These are phyloP conservation scores for Lactarius pseudohatsudake DNA, from an alignment of 768 basidiomycete species.

Conservation along the genomic window DNA sequence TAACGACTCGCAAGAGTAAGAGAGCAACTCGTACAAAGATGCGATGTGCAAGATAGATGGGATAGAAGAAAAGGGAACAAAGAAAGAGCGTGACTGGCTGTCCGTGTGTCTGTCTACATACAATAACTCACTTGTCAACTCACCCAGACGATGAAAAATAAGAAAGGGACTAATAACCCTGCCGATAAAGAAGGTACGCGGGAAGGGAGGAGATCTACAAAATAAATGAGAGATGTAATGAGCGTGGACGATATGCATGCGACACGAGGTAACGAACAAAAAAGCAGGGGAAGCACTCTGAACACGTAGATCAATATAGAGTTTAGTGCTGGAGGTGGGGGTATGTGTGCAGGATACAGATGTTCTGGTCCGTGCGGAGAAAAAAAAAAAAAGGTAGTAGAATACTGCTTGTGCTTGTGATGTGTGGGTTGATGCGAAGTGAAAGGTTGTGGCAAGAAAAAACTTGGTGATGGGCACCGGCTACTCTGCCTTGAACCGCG, in stretches of 20 bases:
- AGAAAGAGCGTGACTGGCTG: background rate
- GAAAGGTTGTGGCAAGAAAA: background rate
- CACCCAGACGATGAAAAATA: background rate
- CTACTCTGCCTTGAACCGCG: slow-evolving; percentile 48
- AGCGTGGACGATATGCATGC: slow-evolving; percentile 9
- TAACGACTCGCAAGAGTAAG: background rate
- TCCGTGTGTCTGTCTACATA: slow-evolving; percentile 8
- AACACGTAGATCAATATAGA: slow-evolving; percentile 15
- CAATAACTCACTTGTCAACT: background rate
- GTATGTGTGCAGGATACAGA: slow-evolving; percentile 18
- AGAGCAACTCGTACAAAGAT: slow-evolving; percentile 8
- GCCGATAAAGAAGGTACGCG: background rate
- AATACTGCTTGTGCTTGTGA: slow-evolving; percentile 6
- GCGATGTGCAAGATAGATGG: background rate
- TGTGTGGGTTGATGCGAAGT: slow-evolving; percentile 11
- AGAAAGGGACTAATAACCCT: background rate
- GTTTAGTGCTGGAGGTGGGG: slow-evolving; percentile 12
- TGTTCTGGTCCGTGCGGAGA: slow-evolving; percentile 12
- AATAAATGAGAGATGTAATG: slow-evolving; percentile 14
- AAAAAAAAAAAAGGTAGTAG: background rate
- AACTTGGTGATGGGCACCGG: too few relatives aligned
- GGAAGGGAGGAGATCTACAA: background rate
- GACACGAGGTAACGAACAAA: background rate
- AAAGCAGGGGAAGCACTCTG: slow-evolving; percentile 12
- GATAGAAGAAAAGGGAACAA: background rate